Conservation (phyloP, 192 early-diverging fungal genomes). For the Rhizoclosmatium sp. region DNA sequence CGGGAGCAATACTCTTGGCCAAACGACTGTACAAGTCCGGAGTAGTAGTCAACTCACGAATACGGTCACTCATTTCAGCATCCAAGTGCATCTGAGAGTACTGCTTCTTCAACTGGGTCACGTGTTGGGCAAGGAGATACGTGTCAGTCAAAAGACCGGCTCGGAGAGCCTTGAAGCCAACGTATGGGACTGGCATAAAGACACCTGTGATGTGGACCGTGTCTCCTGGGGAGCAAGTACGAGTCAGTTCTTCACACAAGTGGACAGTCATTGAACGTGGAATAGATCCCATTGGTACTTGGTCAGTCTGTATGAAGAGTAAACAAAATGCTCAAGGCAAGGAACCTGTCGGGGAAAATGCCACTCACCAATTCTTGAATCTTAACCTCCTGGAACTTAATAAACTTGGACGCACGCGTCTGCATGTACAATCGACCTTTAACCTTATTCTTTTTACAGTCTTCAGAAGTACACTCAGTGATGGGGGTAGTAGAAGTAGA, state of each 20-base stretch:
- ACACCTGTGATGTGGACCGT: constrained; percentile 83
- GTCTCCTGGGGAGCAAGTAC: constrained; percentile 89
- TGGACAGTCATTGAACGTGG: constrained; percentile 96
- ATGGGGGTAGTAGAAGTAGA: constrained; percentile 71
- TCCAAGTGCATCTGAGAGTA: constrained; percentile 81
- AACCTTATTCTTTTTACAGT: constrained; percentile 80
- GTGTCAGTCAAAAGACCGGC: constrained; percentile 91
- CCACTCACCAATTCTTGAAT: constrained; percentile 86
- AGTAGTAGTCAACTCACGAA: constrained; percentile 65
- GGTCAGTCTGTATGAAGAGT: constrained; percentile 75
- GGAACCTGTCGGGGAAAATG: neutral
- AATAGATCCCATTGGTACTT: constrained; percentile 99
- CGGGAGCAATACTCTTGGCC: constrained; percentile 87
- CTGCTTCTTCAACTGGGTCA: constrained; percentile 87
- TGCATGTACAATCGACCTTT: constrained; percentile 89
- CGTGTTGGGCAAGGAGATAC: constrained; percentile 89
- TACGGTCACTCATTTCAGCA: constrained; percentile 33
- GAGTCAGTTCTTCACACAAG: constrained; percentile 79
- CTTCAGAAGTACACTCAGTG: constrained; percentile 78
- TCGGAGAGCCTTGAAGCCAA: constrained; percentile 87
- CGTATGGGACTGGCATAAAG: constrained; percentile 91
- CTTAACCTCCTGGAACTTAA: constrained; percentile 96
- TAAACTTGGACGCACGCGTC: constrained; percentile 89
- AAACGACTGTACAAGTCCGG: constrained; percentile 81
- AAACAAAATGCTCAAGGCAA: neutral